Evolutionary conservation across 169 alveolate genomes (phyloP), one percentile per base, ranked within the genome.

Genomic region (Eimeria falciformis): DNA sequence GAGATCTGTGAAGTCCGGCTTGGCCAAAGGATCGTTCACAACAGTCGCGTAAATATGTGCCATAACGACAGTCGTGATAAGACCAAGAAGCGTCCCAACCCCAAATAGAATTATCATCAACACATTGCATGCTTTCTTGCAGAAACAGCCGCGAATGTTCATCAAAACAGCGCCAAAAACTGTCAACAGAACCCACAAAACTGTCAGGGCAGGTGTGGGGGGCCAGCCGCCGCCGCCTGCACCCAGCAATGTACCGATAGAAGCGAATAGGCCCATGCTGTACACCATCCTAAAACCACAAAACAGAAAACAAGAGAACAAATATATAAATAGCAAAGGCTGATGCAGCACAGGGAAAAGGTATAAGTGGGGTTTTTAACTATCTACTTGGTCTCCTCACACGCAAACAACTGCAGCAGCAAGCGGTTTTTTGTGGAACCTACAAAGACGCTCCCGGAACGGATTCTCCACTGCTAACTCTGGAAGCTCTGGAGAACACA

Each of bases 371-470:
- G 23, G 0, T 1, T 55, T 55, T 55, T 1, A 1, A 55, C 3
- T 55, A 33, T 33, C 40, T 2, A 33, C 2, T 33, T 33, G 40
- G 4, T 33, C 40, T 33, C 4, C 2, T 33, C 40, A 33, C 40
- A 33, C 2, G 4, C 0, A 2, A 33, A 33, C 75, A 65, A 33
- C 75, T n/a, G 25, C 75, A 65, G 75, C 75, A 25, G 75, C 75
- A 65, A 33, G 43, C 21, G 75, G 43, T n/a, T 23, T 33, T 5
- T 14, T 33, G 23, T 21, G 46, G 37, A 29, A 14, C 92, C 68
- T 47, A 85, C 92, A 85, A 7, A 29, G 27, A 43, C 18, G 92
- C 68, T 43, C 75, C 92, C 25, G 92, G 82, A 23, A 85, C 75
- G 55, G 92, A 75, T 4, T 75, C 75, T 46, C 75, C 92, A 40